Evolutionary conservation across 495 filamentous ascomycete genomes (phyloP), one percentile per base, ranked within the genome.

Genomic region (Arthonia radiata): DNA sequence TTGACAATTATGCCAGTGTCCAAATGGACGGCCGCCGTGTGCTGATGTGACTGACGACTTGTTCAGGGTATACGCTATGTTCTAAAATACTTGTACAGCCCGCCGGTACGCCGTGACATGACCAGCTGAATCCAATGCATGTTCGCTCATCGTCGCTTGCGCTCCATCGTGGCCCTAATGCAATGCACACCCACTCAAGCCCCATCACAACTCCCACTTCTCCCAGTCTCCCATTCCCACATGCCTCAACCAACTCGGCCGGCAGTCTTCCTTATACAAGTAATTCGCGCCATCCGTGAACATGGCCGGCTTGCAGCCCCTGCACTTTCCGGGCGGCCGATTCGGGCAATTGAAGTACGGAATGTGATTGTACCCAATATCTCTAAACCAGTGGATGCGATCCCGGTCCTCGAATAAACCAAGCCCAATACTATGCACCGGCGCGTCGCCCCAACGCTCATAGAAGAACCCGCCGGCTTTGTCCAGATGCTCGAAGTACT

Each of bases 331-430:
- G n/a, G n/a, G n/a, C 17, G 79, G 78, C 19, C 19, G 6, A 6
- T 22, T 22, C 30, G 89, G 89, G 47, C 89, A 99, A 50, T 94
- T 94, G 59, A 82, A 89, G 56, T 86, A 99, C 15, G 89, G 89
- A 25, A 94, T 89, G 40, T 99, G 89, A 38, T 89, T 78, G 50
- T 99, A 99, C 30, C 89, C 89, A 35, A 99, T 93, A 47, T 99
- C 89, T 21, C 83, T 78, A 69, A 99, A 99, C 89, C 89, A 99
- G 52, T 99, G 89, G 30, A 99, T 74, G 47, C 78, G 81, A 44
- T 61, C 67, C 33, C 64, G 56, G 48, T 99, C 80, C 35, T 82
- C 89, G 47, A 99, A 92, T 24, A 99, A 44, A 13, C 79, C 89
- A 29, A 99, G 40, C n/a, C 75, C 86, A 38, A 97, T 79, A 23